Percentiles rank a stretch among this genome's conserved stretches.
Evolutionary conservation across 495 filamentous ascomycete genomes (phyloP).

Genomic region (Aspergillus taichungensis): DNA sequence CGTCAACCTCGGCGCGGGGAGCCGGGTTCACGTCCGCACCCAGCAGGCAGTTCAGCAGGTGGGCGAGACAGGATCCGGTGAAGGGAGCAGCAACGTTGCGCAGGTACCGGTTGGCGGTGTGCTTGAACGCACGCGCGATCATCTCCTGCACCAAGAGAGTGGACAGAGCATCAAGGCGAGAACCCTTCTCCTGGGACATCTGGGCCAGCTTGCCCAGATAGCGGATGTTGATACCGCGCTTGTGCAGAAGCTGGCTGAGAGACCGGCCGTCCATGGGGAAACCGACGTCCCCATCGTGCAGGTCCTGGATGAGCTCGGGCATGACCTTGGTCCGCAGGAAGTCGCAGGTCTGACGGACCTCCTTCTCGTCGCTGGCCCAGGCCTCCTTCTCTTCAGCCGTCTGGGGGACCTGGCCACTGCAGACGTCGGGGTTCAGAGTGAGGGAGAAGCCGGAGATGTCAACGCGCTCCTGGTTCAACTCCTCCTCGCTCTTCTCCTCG

Average conservation of each 20-base stretch:
- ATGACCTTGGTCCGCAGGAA: constrained; percentile 68
- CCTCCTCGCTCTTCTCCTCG: constrained; percentile 28
- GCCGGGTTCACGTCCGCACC: constrained; percentile 66
- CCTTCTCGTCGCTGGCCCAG: constrained; percentile 76
- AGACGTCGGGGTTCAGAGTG: constrained; percentile 89
- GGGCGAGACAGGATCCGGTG: constrained; percentile 65
- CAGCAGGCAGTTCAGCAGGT: constrained; percentile 91
- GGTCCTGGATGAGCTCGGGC: constrained; percentile 66
- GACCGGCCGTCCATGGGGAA: constrained; percentile 98
- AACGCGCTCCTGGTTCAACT: constrained; percentile 47
- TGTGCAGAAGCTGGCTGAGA: constrained; percentile 81
- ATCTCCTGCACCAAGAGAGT: constrained; percentile 81
- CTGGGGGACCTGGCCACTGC: constrained; percentile 84
- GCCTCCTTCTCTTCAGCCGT: constrained; percentile 83
- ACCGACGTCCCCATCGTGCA: constrained; percentile 85
- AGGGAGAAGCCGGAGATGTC: constrained; percentile 84
- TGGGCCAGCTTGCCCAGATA: constrained; percentile 81
- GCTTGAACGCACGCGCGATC: constrained; percentile 89
- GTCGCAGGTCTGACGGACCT: constrained; percentile 75
- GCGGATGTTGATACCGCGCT: constrained; percentile 93
- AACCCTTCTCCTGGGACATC: constrained; percentile 55
- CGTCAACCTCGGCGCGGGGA: constrained; percentile 69
- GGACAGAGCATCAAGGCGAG: constrained; percentile 66
- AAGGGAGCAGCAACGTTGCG: constrained; percentile 72
- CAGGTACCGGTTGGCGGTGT: constrained; percentile 71